Evolutionary conservation across 148 eudicot genomes (phyloP).

Genomic region (Suaeda aralocaspica): DNA sequence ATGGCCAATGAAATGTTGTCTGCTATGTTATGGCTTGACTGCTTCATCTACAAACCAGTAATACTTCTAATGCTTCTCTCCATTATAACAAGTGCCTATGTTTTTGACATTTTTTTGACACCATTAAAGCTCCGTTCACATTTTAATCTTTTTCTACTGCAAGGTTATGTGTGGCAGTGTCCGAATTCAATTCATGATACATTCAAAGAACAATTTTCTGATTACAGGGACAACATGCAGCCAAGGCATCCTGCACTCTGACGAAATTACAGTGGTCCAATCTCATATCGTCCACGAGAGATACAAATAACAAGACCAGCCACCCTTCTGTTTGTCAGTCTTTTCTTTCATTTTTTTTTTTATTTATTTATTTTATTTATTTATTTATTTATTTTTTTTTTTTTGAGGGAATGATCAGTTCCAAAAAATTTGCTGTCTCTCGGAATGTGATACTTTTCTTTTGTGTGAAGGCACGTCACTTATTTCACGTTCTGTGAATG

Average conservation of each 20-base stretch:
- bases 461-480: conserved; percentile 10
- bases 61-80: too few species aligned
- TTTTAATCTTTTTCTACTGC: background rate
- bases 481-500: conserved; percentile 11
- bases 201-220: background rate
- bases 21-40: too few species aligned
- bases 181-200: background rate
- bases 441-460: background rate
- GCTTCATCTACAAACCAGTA: too few species aligned
- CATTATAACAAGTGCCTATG: too few species aligned
- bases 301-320: conserved; percentile 42
- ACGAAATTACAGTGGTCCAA: conserved; percentile 77
- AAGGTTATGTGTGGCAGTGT: background rate
- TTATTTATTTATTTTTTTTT: too few species aligned
- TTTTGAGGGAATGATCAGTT: conserved; percentile 8
- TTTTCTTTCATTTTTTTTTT: too few species aligned
- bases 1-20: too few species aligned
- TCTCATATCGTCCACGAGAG: conserved; percentile 66
- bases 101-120: too few species aligned
- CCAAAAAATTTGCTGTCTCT: conserved; percentile 5
- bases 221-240: conserved; percentile 43
- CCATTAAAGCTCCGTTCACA: too few species aligned
- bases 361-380: too few species aligned
- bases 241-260: conserved; percentile 40
- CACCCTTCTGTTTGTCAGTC: too few species aligned